Evolutionary conservation across 768 basidiomycete genomes (phyloP).

Genomic region (Tricholoma flavovirens): DNA sequence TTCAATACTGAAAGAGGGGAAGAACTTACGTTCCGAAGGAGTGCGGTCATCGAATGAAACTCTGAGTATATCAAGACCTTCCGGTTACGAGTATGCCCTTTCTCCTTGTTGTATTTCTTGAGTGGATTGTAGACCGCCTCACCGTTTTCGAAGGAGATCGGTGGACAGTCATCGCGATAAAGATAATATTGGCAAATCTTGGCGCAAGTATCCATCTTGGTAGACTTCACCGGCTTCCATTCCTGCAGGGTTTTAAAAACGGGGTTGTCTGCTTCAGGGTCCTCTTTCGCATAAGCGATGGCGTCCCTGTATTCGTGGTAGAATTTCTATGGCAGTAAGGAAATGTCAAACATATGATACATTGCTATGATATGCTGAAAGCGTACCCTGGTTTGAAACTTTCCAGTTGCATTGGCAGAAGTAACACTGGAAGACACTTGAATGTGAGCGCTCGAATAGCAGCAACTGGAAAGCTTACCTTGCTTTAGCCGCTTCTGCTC

Average conservation of each 20-base stretch:
- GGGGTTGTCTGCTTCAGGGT: neutral
- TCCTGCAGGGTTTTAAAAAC: slow-evolving; percentile 7
- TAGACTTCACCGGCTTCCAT: slow-evolving; percentile 12
- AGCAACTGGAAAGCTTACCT: slow-evolving; percentile 5
- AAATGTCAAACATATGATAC: neutral
- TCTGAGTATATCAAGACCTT: slow-evolving; percentile 18
- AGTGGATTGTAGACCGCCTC: slow-evolving; percentile 7
- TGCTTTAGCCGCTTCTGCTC: slow-evolving; percentile 9
- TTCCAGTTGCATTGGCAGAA: neutral
- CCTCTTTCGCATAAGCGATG: slow-evolving; percentile 5
- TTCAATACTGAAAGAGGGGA: neutral
- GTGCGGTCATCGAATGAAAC: slow-evolving; percentile 13
- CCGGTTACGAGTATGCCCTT: neutral
- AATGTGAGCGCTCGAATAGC: neutral
- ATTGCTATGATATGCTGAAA: too few relatives aligned
- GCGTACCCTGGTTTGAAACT: neutral
- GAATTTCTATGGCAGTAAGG: slow-evolving; percentile 5
- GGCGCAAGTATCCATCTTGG: slow-evolving; percentile 14
- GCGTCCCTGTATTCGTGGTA: slow-evolving; percentile 12
- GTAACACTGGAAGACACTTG: neutral
- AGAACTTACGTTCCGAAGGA: slow-evolving; percentile 16
- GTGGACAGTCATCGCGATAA: slow-evolving; percentile 12
- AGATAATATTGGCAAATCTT: slow-evolving; percentile 6
- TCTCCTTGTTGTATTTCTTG: neutral
- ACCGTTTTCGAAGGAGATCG: slow-evolving; percentile 14